Conservation (phyloP, 345 rosid species). For the Leavenworthia alabamica region DNA sequence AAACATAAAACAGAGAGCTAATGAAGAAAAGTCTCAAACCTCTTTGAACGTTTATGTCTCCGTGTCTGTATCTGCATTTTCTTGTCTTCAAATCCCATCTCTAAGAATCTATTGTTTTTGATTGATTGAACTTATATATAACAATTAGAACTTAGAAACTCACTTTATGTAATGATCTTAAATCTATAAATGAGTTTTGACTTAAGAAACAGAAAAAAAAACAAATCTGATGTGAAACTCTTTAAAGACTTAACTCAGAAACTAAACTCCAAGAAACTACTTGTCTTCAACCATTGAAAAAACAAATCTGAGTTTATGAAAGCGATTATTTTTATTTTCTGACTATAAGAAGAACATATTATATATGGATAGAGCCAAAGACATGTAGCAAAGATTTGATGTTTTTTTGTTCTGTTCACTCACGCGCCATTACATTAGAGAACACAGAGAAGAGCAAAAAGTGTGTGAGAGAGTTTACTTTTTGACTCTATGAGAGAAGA, state of each 20-base stretch:
- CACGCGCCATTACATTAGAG: slow-evolving; percentile 10
- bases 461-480: slow-evolving; percentile 18
- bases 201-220: slow-evolving; percentile 17
- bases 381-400: slow-evolving; percentile 32
- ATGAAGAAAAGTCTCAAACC: slow-evolving; percentile 38
- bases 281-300: slow-evolving; percentile 27
- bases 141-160: neutral
- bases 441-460: neutral
- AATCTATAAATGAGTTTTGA: slow-evolving; percentile 5
- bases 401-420: slow-evolving; percentile 7
- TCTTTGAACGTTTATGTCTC: slow-evolving; percentile 80
- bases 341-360: slow-evolving; percentile 14
- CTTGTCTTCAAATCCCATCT: slow-evolving; percentile 49
- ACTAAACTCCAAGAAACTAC: slow-evolving; percentile 27
- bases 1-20: slow-evolving; percentile 3
- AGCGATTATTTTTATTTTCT: slow-evolving; percentile 16
- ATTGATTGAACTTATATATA: neutral
- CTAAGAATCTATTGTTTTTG: slow-evolving; percentile 16
- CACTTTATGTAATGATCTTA: slow-evolving; percentile 19
- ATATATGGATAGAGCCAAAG: slow-evolving; percentile 32
- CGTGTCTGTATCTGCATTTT: slow-evolving; percentile 38
- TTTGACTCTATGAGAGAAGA: slow-evolving; percentile 29
- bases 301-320: slow-evolving; percentile 28
- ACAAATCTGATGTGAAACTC: neutral
- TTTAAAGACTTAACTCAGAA: slow-evolving; percentile 6